These are phyloP conservation scores for Colletotrichum sp. DNA, from an alignment of 2,329 filamentous ascomycete species.

Conservation along the genomic window DNA sequence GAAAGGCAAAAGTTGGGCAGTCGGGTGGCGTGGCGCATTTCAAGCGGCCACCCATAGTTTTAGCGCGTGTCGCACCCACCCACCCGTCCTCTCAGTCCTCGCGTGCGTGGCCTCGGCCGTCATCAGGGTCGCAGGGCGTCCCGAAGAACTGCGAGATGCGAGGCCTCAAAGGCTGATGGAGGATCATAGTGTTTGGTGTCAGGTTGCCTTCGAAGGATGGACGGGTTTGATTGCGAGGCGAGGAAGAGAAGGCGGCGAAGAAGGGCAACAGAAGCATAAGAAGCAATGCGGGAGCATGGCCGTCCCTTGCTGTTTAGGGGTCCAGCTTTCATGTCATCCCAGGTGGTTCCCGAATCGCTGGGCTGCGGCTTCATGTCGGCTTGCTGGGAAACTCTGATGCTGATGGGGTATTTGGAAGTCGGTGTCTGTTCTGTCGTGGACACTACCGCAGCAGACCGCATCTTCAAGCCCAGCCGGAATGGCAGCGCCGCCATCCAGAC, in stretches of 20 bases:
- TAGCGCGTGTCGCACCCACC: slow-evolving; percentile 15
- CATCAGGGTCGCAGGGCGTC: background rate
- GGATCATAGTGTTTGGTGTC: background rate
- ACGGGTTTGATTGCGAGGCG: background rate
- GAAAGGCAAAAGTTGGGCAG: slow-evolving; percentile 6
- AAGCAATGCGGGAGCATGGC: slow-evolving; percentile 1
- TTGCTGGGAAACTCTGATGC: background rate
- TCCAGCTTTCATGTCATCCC: slow-evolving; percentile 11
- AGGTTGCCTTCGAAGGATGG: background rate
- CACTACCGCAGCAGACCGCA: background rate
- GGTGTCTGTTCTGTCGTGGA: background rate
- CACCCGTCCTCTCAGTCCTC: background rate
- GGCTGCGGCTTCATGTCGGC: background rate
- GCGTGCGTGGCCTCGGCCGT: background rate
- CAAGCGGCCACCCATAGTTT: slow-evolving; percentile 13
- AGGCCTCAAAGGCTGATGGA: background rate
- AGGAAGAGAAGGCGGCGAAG: background rate
- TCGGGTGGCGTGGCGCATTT: slow-evolving; percentile 10
- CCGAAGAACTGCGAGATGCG: background rate
- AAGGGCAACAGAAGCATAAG: background rate
- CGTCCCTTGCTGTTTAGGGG: background rate
- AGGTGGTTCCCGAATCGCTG: background rate
- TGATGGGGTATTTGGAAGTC: background rate
- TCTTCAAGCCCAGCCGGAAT: background rate
- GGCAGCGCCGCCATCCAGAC: background rate